Conservation (phyloP, 352 stramenopile genomes). For the Saprolegnia parasitica region DNA sequence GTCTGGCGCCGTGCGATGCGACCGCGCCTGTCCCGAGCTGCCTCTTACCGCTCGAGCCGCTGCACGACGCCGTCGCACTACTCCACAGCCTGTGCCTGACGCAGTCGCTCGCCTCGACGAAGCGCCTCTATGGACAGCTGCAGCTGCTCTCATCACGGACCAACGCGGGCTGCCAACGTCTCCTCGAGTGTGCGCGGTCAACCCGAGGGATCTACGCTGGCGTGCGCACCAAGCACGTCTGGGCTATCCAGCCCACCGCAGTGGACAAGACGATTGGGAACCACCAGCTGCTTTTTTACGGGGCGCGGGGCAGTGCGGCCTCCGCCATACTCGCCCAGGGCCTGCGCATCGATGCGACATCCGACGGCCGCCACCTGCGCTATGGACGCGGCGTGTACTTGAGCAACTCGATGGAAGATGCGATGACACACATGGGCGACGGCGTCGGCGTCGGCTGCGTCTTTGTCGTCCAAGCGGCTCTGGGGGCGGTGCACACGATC, state of each 20-base stretch:
- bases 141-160: not conserved
- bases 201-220: not conserved
- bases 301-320: not conserved
- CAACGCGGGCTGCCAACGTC: not conserved
- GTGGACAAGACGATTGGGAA: not conserved
- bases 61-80: not conserved
- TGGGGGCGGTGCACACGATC: not conserved
- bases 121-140: not conserved
- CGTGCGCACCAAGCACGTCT: not conserved
- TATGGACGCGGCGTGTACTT: conserved; percentile 9
- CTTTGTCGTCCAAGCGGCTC: conserved; percentile 1
- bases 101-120: not conserved
- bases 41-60: not conserved
- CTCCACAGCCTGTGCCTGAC: not conserved
- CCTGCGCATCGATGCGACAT: not conserved
- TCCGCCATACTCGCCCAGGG: not conserved
- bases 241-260: not conserved
- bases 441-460: not conserved
- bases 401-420: not conserved
- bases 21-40: not conserved
- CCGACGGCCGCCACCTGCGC: not conserved
- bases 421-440: not conserved
- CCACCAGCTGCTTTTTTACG: conserved; percentile 1
- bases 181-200: not conserved
- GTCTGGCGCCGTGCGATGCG: not conserved